Evolutionary conservation across 179 eudicot genomes (phyloP), one percentile per base, ranked within the genome.

Genomic region (Spinacia oleracea): DNA sequence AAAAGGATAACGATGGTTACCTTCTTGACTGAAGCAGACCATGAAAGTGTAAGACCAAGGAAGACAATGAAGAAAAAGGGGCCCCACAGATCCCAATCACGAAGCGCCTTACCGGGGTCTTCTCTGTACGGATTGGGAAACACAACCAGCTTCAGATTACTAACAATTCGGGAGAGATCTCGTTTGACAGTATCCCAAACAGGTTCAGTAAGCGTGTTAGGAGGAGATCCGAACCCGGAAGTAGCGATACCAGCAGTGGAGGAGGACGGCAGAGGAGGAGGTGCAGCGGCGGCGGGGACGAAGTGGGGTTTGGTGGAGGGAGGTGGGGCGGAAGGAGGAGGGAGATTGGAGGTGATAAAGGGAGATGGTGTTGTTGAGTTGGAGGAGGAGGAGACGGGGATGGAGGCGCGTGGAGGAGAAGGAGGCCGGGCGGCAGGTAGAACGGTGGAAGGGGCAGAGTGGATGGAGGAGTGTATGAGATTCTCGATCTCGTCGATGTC

Each of bases 81-180:
- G 0, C 98, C 98, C 98, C 98, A 95, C 4, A 95, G 90, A 89
- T 95, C 98, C 98, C 98, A 95, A 86, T 95, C 98, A 70, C 98
- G 80, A 71, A 95, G 74, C 7, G 98, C 97, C 79, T 94, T 93
- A 2, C 97, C 97, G 1, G 97, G 97, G 70, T 94, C 98, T 21
- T 94, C 98, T 1, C 97, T 77, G 45, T 35, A 91, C 1, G 97
- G 97, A 51, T 94, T 94, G 6, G 98, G 97, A 66, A 93, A 93
- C 58, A 94, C 98, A 29, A 94, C 98, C 53, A 94, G 88, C 91
- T 94, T 94, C 87, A 94, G 80, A 70, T 94, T 94, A 68, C 96
- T 94, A 3, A 91, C 93, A 72, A 93, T 94, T 79, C 98, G 77
- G 0, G 92, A 77, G 67, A 93, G 89, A 85, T 94, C 98, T 46